Evolutionary conservation across 106 monocot species (phyloP).

Genomic region (Alisma plantagoaquatica): DNA sequence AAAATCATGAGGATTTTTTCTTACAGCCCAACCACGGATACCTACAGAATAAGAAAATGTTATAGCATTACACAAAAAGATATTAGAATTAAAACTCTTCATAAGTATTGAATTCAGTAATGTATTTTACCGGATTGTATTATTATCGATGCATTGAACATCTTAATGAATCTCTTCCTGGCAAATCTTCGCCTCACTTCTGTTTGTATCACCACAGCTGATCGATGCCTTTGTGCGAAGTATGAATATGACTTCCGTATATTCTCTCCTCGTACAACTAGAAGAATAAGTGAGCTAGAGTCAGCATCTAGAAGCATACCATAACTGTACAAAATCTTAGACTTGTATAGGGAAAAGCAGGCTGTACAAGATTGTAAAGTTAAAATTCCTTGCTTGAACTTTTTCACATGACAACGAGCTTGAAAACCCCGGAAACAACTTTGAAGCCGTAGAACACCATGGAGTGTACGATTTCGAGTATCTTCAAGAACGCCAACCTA

Average conservation of each 20-base stretch:
- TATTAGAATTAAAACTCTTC: too few relatives aligned
- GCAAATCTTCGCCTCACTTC: slow-evolving; percentile 30
- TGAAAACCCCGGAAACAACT: slow-evolving; percentile 87
- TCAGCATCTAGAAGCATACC: too few relatives aligned
- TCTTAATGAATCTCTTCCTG: slow-evolving; percentile 44
- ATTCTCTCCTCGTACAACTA: slow-evolving; percentile 76
- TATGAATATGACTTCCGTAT: slow-evolving; percentile 32
- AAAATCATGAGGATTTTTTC: slow-evolving; percentile 56
- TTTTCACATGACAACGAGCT: slow-evolving; percentile 64
- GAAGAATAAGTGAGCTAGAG: neutral
- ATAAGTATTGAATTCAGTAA: too few relatives aligned
- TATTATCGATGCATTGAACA: slow-evolving; percentile 48
- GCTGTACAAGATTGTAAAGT: slow-evolving; percentile 83
- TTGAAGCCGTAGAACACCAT: slow-evolving; percentile 93
- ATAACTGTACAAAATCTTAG: neutral
- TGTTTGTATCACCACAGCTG: slow-evolving; percentile 61
- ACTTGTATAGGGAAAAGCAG: neutral
- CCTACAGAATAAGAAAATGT: slow-evolving; percentile 26
- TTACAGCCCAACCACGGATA: slow-evolving; percentile 76
- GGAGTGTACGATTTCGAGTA: slow-evolving; percentile 89
- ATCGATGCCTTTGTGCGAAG: slow-evolving; percentile 40
- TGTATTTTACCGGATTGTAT: slow-evolving; percentile 74
- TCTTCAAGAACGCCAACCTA: slow-evolving; percentile 95
- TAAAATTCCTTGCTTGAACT: slow-evolving; percentile 47
- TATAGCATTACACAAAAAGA: too few relatives aligned